phyloP scores from a whole-genome alignment of 2,329 filamentous ascomycete genomes.

The Calonectria hongkongensis region DNA sequence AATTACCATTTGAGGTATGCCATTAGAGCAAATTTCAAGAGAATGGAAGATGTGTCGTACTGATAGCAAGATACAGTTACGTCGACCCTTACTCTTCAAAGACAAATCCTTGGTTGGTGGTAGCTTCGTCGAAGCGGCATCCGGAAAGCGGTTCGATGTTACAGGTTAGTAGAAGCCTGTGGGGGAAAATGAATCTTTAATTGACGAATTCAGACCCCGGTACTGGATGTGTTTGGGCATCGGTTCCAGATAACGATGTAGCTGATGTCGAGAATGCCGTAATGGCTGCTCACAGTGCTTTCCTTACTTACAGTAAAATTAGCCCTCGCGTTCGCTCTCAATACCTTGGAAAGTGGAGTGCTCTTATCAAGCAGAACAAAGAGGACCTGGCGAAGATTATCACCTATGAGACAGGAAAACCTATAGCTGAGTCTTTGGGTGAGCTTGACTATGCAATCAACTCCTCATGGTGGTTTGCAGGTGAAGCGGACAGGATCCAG shows the following conservation, averaged over 20 bases:
- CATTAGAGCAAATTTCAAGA: too few species aligned
- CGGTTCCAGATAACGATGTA: conserved; percentile 67
- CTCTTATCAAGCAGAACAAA: conserved; percentile 12
- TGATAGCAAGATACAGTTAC: background rate
- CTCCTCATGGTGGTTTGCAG: conserved; percentile 75
- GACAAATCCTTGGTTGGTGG: background rate
- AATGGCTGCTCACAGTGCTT: conserved; percentile 6
- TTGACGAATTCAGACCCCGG: conserved; percentile 66
- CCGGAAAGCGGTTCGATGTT: background rate
- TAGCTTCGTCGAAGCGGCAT: background rate
- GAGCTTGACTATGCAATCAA: conserved; percentile 74
- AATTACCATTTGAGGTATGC: conserved; percentile 3
- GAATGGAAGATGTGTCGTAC: too few species aligned
- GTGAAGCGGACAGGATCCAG: conserved; percentile 63
- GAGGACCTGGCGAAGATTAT: conserved; percentile 64
- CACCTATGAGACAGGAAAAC: conserved; percentile 74
- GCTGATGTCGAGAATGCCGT: conserved; percentile 62
- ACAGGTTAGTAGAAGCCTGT: background rate
- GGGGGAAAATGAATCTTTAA: background rate
- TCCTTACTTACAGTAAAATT: conserved; percentile 12
- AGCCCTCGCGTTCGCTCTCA: conserved; percentile 3
- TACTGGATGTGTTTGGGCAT: conserved; percentile 68
- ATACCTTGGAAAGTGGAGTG: background rate
- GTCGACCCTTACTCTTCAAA: background rate
- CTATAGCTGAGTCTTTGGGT: conserved; percentile 70